phyloP scores from a whole-genome alignment of 768 basidiomycete species.

The Kwoniella bestiolae region DNA sequence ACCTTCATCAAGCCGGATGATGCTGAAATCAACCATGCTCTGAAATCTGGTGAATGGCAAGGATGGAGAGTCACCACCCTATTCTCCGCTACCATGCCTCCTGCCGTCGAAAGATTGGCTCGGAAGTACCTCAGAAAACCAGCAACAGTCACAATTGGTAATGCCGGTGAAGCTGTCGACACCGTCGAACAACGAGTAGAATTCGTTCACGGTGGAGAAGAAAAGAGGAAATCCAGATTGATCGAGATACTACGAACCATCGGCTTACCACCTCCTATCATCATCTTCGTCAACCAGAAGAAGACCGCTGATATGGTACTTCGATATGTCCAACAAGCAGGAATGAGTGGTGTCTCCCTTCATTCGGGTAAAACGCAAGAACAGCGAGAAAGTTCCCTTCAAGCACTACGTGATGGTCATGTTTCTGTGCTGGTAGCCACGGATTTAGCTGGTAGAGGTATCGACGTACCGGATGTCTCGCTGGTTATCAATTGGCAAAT shows the following conservation, averaged over 20 bases:
- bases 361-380: conserved; percentile 98
- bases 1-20: conserved; percentile 89
- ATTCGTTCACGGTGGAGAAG: conserved; percentile 88
- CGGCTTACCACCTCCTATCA: conserved; percentile 84
- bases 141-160: conserved; percentile 95
- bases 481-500: conserved; percentile 98
- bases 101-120: conserved; percentile 66
- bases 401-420: conserved; percentile 81
- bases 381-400: conserved; percentile 90
- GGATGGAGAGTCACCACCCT: conserved; percentile 78
- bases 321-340: conserved; percentile 86
- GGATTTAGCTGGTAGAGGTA: conserved; percentile 96
- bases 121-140: conserved; percentile 91
- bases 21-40: conserved; percentile 73
- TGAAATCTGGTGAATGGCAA: conserved; percentile 58
- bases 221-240: conserved; percentile 92
- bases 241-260: conserved; percentile 91
- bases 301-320: conserved; percentile 98
- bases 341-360: conserved; percentile 83
- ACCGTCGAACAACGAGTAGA: conserved; percentile 97
- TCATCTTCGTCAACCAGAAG: conserved; percentile 99
- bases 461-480: conserved; percentile 91
- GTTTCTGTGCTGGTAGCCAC: conserved; percentile 92
- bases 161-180: conserved; percentile 95
- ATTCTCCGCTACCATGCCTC: conserved; percentile 71